Evolutionary conservation across 176 grass and related monocot species (phyloP), one percentile per base, ranked within the genome.

Genomic region (Saccharum officinarum): DNA sequence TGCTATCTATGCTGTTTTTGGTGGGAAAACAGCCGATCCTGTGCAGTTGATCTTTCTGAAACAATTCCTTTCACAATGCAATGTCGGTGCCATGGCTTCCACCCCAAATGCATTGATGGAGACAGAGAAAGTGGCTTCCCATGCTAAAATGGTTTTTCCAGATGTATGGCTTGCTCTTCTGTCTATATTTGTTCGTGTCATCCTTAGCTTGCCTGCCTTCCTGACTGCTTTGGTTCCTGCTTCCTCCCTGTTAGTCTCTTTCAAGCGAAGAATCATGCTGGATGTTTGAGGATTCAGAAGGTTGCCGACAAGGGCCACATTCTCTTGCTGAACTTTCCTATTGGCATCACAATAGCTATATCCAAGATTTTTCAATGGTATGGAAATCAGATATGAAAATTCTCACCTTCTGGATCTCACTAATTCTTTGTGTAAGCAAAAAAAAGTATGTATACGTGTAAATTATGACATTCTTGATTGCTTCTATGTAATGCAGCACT

Each of bases 271-370:
- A 98, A 36, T 67, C 87, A 55, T 98, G 96, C 70, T 98, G 96
- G 96, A 95, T 95, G 87, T 98, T 95, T 71, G 96, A 98, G 91
- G 96, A 98, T 83, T 65, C 81, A 20, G 89, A 90, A 66, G 96
- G 93, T 10, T 79, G 34, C 73, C 89, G 71, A 50, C 96, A 95
- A 69, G 96, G 96, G 26, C 87, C 96, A 39, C 93, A 98, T 85
- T 95, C 96, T 59, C 59, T 95, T 74, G 96, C 96, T 20, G 96
- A 98, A 83, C 89, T 98, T 89, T 98, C 81, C 38, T 98, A 98
- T 83, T 98, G 91, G 93, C 93, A 91, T 95, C 87, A 95, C 22
- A 95, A 81, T 87, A 98, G 88, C 65, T 95, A 98, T 75, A 88
- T 98, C 63, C 89, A 95, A 30, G 96, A 95, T 89, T 89, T 89